Evolutionary conservation across 805 yeast species (phyloP).

Genomic region (Barnettozyma populi): DNA sequence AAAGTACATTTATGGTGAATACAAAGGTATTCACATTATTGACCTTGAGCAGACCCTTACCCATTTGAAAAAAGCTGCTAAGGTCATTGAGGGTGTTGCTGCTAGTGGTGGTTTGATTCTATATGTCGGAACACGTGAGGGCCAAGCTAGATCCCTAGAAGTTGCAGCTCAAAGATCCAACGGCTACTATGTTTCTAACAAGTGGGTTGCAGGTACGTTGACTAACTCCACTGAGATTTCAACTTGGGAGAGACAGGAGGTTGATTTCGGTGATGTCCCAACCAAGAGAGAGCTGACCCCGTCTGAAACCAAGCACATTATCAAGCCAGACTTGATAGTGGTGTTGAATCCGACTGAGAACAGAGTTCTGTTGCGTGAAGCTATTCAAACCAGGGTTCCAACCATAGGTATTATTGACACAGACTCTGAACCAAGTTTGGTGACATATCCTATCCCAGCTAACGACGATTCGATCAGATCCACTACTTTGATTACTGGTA

Average conservation of each 20-base stretch:
- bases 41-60: conserved; percentile 81
- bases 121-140: conserved; percentile 78
- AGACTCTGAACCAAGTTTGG: conserved; percentile 81
- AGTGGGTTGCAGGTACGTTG: conserved; percentile 94
- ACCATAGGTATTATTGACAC: conserved; percentile 93
- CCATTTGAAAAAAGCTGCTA: conserved; percentile 74
- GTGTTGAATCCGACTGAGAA: conserved; percentile 85
- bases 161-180: conserved; percentile 72
- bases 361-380: conserved; percentile 74
- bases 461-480: conserved; percentile 89
- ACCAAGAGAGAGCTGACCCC: conserved; percentile 54
- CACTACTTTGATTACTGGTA: conserved; percentile 73
- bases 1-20: conserved; percentile 81
- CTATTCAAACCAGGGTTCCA: conserved; percentile 77
- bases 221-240: conserved; percentile 75
- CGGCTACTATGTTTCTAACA: conserved; percentile 75
- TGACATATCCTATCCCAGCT: conserved; percentile 94
- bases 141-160: conserved; percentile 68
- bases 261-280: conserved; percentile 65
- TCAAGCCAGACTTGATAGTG: conserved; percentile 87
- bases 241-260: conserved; percentile 62
- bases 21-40: conserved; percentile 86
- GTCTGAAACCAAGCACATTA: conserved; percentile 44
- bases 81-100: conserved; percentile 77
- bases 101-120: conserved; percentile 80